Conservation (phyloP, 2,329 filamentous ascomycete species). For the Aspergillus pseudoterreus region DNA sequence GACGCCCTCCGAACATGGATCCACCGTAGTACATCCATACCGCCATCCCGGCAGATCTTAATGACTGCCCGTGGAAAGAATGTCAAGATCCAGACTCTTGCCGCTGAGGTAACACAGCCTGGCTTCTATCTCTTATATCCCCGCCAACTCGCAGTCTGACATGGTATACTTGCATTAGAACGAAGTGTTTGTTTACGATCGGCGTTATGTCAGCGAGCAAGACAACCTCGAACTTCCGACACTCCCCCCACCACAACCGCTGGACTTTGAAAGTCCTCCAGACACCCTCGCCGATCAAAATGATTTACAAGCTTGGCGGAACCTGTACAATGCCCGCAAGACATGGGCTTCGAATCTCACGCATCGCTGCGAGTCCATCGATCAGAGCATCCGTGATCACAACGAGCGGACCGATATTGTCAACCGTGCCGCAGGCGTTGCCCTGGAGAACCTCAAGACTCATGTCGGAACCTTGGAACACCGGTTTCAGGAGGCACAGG, state of each 20-base stretch:
- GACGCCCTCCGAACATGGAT: slow-evolving; percentile 85
- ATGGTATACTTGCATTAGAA: slow-evolving; percentile 50
- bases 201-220: slow-evolving; percentile 58
- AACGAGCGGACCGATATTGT: slow-evolving; percentile 51
- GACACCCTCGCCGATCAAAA: slow-evolving; percentile 77
- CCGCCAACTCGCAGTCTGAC: neutral
- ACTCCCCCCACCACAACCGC: slow-evolving; percentile 54
- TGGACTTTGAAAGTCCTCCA: slow-evolving; percentile 63
- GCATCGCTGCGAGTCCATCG: slow-evolving; percentile 65
- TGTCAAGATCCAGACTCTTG: slow-evolving; percentile 73
- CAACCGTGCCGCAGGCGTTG: slow-evolving; percentile 74
- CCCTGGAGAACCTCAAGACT: slow-evolving; percentile 67
- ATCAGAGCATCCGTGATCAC: slow-evolving; percentile 56
- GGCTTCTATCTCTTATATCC: neutral
- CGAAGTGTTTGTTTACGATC: slow-evolving; percentile 91
- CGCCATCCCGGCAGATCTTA: slow-evolving; percentile 74
- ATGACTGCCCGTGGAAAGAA: slow-evolving; percentile 82
- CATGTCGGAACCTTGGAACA: slow-evolving; percentile 45
- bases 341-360: slow-evolving; percentile 73
- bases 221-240: slow-evolving; percentile 48
- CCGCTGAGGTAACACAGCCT: slow-evolving; percentile 64
- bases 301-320: slow-evolving; percentile 82
- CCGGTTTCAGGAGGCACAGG: slow-evolving; percentile 44
- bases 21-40: slow-evolving; percentile 68
- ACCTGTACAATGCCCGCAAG: slow-evolving; percentile 74